Base-by-base conservation (phyloP, 352 stramenopile genomes). In the Phytopythium cucurbitacearum region DNA sequence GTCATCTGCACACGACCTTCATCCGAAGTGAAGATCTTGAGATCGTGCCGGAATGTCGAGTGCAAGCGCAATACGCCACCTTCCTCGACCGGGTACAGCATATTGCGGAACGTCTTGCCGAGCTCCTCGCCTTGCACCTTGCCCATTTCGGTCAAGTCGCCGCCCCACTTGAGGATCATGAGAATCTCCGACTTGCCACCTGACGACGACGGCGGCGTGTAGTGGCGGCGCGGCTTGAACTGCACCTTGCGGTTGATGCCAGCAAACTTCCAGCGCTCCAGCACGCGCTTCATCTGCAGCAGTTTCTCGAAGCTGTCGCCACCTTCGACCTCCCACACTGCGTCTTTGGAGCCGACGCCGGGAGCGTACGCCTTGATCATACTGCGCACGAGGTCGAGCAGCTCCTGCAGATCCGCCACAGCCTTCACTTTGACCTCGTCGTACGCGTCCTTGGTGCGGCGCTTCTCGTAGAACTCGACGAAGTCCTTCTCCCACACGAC, bases 141-240 rank as follows among this genome's bases (percentile, higher is more conserved):
- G 39, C 97, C 97, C n/a, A 97, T 83, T 56, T 98, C 96, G 1
- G 97, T 99, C 10, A 99, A 72, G 62, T 99, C 97, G 3, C 97
- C 97, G 54, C 98, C 98, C 97, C 97, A 99, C 71, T 99, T 99
- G 5, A 99, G 73, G 64, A 99, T 99, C 52, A 99, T 89, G n/a
- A 98, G 80, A 7, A 99, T 81, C 67, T 98, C 87, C 1, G 79
- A 91, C 7, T 74, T 75, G 35, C 94, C 93, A 6, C 53, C 69
- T n/a, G 64, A 59, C 3, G 64, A 69, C 13, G 57, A 55, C 0
- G 66, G 74, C 12, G 65, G 60, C 46, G 76, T 71, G 45, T 89
- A 82, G 35, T 72, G 73, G 4, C 78, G 80, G n/a, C 76, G 80
- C 7, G 81, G 86, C 49, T 93, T 93, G 67, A 91, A 91, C 48